Evolutionary conservation across 345 rosid genomes (phyloP).

Genomic region (Populus pruinosa): DNA sequence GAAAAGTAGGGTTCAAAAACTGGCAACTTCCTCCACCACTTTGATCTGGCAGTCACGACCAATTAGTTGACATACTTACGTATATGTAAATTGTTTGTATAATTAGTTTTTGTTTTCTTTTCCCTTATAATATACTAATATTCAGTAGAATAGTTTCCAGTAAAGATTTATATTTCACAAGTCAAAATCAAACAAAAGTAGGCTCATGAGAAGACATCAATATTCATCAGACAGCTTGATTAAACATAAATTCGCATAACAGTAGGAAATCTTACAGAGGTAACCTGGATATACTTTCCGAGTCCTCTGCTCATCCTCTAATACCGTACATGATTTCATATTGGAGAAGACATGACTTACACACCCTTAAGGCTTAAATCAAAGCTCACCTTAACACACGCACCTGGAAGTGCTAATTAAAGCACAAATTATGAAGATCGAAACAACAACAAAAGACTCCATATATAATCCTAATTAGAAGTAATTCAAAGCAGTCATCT

Average conservation of each 20-base stretch:
- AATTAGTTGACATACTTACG: neutral
- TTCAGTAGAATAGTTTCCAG: neutral
- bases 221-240: neutral
- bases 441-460: neutral
- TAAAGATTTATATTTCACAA: neutral
- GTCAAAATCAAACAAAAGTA: neutral
- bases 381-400: neutral
- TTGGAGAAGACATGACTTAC: neutral
- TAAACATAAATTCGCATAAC: neutral
- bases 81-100: neutral
- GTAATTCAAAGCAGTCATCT: constrained; percentile 31
- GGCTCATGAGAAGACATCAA: neutral
- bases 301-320: neutral
- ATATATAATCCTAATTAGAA: neutral
- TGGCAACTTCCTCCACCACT: neutral
- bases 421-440: neutral
- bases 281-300: neutral
- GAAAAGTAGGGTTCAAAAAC: neutral
- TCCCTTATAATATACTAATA: no score
- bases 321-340: neutral
- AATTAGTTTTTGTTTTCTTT: no score
- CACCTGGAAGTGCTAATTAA: neutral
- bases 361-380: neutral
- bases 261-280: neutral
- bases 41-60: neutral